Evolutionary conservation across 2,329 filamentous ascomycete genomes (phyloP).

Genomic region (Bipolaris cookei): DNA sequence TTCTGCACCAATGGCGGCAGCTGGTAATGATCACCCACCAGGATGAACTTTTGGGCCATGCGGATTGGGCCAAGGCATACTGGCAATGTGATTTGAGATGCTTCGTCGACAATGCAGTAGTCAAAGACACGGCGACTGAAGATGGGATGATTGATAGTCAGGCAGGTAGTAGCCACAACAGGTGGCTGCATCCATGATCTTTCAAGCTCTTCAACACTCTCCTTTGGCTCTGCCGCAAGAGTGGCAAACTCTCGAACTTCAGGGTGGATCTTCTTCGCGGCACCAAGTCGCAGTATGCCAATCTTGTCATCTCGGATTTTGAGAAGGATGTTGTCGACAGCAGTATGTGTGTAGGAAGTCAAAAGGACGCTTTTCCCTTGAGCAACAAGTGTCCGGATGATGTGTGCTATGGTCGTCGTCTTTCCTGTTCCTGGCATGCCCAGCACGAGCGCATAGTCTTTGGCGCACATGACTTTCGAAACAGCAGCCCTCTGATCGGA

Average conservation of each 20-base stretch:
- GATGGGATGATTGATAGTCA: slow-evolving; percentile 86
- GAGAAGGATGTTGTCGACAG: slow-evolving; percentile 95
- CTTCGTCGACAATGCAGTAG: slow-evolving; percentile 98
- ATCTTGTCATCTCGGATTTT: slow-evolving; percentile 84
- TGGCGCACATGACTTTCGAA: slow-evolving; percentile 92
- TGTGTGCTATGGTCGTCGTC: slow-evolving; percentile 96
- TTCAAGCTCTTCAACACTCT: slow-evolving; percentile 81
- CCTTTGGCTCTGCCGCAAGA: slow-evolving; percentile 74
- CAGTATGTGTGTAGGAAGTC: slow-evolving; percentile 95
- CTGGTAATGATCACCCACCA: slow-evolving; percentile 97
- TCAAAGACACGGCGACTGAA: slow-evolving; percentile 92
- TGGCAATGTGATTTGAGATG: slow-evolving; percentile 94
- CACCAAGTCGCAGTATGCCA: slow-evolving; percentile 83
- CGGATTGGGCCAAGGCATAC: slow-evolving; percentile 94
- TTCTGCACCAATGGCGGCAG: slow-evolving; percentile 93
- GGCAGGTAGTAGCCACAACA: slow-evolving; percentile 92
- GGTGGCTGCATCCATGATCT: slow-evolving; percentile 83
- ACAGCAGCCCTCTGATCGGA: slow-evolving; percentile 86
- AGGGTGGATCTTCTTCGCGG: slow-evolving; percentile 82
- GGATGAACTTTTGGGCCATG: slow-evolving; percentile 88
- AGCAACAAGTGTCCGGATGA: slow-evolving; percentile 86
- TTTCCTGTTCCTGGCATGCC: slow-evolving; percentile 99
- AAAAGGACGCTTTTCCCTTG: slow-evolving; percentile 92
- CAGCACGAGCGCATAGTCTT: slow-evolving; percentile 94
- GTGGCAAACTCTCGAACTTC: slow-evolving; percentile 86